A percentile compares a stretch with the other conserved stretches of the same genome.
Evolutionary conservation across 1,284 basidiomycete species (phyloP).

Genomic region (Coniferiporia weirii): DNA sequence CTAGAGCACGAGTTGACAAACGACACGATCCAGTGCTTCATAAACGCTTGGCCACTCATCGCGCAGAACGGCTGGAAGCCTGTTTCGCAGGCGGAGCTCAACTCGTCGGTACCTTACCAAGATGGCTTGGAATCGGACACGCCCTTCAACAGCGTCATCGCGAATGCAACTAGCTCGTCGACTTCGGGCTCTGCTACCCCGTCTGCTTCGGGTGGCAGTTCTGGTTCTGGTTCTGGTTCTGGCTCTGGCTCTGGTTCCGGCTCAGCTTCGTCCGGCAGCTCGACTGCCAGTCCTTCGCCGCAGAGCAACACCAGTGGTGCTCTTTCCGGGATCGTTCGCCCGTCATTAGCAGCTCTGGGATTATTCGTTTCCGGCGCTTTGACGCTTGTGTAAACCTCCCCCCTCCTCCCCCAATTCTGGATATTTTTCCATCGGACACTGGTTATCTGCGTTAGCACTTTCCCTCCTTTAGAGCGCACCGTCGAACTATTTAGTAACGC

Average conservation of each 20-base stretch:
- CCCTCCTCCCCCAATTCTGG: not conserved
- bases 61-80: constrained; percentile 62
- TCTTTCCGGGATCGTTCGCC: not conserved
- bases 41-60: constrained; percentile 61
- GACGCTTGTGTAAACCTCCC: not conserved
- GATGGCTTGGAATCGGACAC: constrained; percentile 3
- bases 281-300: not conserved
- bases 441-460: not conserved
- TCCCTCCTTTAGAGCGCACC: not conserved
- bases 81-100: constrained; percentile 38
- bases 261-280: no score
- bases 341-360: not conserved
- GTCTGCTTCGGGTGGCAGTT: not conserved
- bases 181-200: not conserved
- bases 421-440: not conserved
- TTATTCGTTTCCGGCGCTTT: not conserved
- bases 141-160: constrained; percentile 4
- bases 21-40: constrained; percentile 62
- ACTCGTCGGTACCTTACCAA: constrained; percentile 4
- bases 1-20: constrained; percentile 80
- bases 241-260: not conserved
- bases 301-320: not conserved
- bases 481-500: no score
- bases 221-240: not conserved
- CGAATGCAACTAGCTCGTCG: not conserved